Base-by-base conservation (phyloP, 495 filamentous ascomycete species). In the Xylaria venustula region DNA sequence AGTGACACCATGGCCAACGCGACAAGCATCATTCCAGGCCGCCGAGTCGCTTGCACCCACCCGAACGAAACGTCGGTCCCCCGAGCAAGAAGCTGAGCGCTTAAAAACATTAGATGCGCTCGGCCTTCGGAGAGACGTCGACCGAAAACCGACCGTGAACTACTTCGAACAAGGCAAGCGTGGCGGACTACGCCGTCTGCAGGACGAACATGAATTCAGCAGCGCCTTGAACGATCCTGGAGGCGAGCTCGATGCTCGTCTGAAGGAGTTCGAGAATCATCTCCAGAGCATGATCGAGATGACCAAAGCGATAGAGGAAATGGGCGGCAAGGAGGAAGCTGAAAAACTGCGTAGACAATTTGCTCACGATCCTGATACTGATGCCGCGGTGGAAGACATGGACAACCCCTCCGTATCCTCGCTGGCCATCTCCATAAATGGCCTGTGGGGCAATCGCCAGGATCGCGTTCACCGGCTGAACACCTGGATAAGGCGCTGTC, bases 231-330 rank as follows among this genome's bases (percentile, higher is more conserved):
- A 67, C 46, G 81, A 79, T 14, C 68, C 68, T 36, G 71, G 79
- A 51, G 76, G 75, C 30, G 56, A 83, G 22, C 73, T 82, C 52
- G 70, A 79, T 19, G 65, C 74, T 59, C 73, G 75, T 48, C 78
- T 79, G 41, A 67, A 73, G 53, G 62, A 80, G 60, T 64, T 89
- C 32, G 82, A 88, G 59, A 66, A 78, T 55, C 78, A 88, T 62
- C 75, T 90, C 58, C 71, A 81, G 23, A 62, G 67, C 58, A 75
- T 58, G 26, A 77, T 70, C 1, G 61, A 65, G 20, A 71, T 74
- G 58, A 66, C 75, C 26, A 64, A 76, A 53, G 61, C 62, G 25
- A 68, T 79, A 60, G 68, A 76, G 59, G 64, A 72, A 17, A 54
- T 65, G 34, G 75, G 73, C n/a, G 67, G 65, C 45, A 69, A 67